A percentile compares a stretch with the other conserved stretches of the same genome.
phyloP scores from a whole-genome alignment of 2,329 filamentous ascomycete genomes.

The Claviceps pusilla region DNA sequence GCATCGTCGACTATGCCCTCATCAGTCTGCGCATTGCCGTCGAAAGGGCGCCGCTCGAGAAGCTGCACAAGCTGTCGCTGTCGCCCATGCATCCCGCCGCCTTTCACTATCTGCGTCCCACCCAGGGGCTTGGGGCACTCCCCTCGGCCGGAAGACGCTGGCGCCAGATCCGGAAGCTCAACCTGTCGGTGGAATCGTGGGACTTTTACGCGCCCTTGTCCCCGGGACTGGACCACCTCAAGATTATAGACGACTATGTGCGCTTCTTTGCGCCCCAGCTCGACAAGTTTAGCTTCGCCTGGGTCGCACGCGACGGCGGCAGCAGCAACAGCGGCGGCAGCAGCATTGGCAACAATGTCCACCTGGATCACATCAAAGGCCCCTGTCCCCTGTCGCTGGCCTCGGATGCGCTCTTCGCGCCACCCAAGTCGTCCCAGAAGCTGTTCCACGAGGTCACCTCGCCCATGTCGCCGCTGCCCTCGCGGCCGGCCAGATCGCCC shows the following conservation, averaged over 20 bases:
- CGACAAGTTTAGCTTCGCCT: conserved; percentile 60
- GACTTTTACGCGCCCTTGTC: conserved; percentile 41
- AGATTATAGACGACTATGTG: conserved; percentile 70
- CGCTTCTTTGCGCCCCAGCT: conserved; percentile 51
- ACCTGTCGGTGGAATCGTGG: conserved; percentile 58
- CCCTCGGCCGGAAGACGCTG: conserved; percentile 59
- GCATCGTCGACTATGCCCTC: conserved; percentile 74
- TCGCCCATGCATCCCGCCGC: conserved; percentile 60
- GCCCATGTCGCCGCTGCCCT: conserved; percentile 47
- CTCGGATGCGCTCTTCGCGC: conserved; percentile 53
- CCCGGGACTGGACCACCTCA: conserved; percentile 54
- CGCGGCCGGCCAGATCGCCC: conserved; percentile 34
- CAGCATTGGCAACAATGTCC: no score
- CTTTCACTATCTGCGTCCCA: conserved; percentile 62
- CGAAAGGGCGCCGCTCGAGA: conserved; percentile 53
- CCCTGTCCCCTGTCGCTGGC: conserved; percentile 59
- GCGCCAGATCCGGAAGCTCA: conserved; percentile 61
- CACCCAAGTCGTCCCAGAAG: conserved; percentile 37
- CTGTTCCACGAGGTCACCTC: conserved; percentile 50
- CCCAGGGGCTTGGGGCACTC: conserved; percentile 57
- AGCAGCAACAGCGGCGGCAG: background rate
- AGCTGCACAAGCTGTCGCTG: conserved; percentile 56
- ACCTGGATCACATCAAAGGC: conserved; percentile 26
- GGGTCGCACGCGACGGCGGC: conserved; percentile 45
- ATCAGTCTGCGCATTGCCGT: conserved; percentile 74